A percentile compares a stretch with the other conserved stretches of the same genome.
Conservation (phyloP, 164 flowering plant species). For the Nymphaea colorata region DNA sequence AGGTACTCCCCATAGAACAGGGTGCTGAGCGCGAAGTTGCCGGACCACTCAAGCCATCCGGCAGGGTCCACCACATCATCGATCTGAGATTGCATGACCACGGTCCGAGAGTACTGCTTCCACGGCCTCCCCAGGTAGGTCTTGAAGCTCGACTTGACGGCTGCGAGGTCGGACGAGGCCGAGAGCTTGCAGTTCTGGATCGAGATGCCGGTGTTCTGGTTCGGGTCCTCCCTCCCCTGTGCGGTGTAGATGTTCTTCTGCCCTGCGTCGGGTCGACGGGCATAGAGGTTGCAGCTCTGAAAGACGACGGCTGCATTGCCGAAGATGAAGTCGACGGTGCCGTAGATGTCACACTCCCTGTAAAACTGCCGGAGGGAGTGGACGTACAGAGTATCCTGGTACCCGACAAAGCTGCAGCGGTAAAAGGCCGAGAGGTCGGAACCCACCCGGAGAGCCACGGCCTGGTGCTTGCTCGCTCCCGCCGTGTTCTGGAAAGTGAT, state of each 20-base stretch:
- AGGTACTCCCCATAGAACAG: slow-evolving; percentile 34
- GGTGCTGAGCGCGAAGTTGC: slow-evolving; percentile 9
- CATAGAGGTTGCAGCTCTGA: slow-evolving; percentile 22
- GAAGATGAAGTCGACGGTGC: slow-evolving; percentile 38
- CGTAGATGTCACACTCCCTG: slow-evolving; percentile 30
- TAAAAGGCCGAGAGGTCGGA: slow-evolving; percentile 28
- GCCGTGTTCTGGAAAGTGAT: slow-evolving; percentile 43
- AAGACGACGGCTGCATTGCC: slow-evolving; percentile 37
- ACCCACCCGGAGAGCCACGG: slow-evolving; percentile 20
- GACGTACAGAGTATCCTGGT: slow-evolving; percentile 39
- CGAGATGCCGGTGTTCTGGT: slow-evolving; percentile 37
- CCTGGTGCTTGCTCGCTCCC: slow-evolving; percentile 30
- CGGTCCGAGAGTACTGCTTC: slow-evolving; percentile 34
- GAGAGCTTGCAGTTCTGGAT: slow-evolving; percentile 23
- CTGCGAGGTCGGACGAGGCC: slow-evolving; percentile 15
- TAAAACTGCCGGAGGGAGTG: slow-evolving; percentile 6
- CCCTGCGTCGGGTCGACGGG: slow-evolving; percentile 14
- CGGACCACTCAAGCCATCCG: slow-evolving; percentile 39
- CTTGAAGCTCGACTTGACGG: slow-evolving; percentile 10
- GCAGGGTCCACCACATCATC: slow-evolving; percentile 20
- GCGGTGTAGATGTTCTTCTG: slow-evolving; percentile 26
- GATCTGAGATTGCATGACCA: slow-evolving; percentile 31
- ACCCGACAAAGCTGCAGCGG: slow-evolving; percentile 31
- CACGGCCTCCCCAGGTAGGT: slow-evolving; percentile 46
- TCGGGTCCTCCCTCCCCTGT: slow-evolving; percentile 30